Evolutionary conservation across 208 protist species (phyloP), one percentile per base, ranked within the genome.

Genomic region (Acanthamoeba rhysodes): DNA sequence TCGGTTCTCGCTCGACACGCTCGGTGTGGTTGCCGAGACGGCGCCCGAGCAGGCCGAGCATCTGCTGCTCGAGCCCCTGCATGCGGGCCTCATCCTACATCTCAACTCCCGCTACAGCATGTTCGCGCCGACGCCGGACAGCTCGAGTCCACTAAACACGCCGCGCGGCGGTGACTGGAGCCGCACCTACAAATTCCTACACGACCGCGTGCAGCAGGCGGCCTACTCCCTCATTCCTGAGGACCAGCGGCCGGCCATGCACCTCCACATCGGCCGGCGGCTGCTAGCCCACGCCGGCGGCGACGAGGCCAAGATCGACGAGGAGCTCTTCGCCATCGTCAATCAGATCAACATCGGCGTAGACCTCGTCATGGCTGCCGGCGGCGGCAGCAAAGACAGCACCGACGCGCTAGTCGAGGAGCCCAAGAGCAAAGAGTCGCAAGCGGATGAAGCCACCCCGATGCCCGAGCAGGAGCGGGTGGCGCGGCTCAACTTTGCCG

Each of bases 161-260:
- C 22, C n/a, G n/a, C 10, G 22, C 29, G 22, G 6, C 66, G 9
- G 5, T 8, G 29, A n/a, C 29, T 0, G 0, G 57, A 16, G 20
- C 57, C 59, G 37, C 0, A 57, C 16, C 0, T 92, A 57, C 45
- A 27, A 27, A 9, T 92, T 92, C 62, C 59, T 76, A 34, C 87
- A 92, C 62, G 87, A 92, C 41, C 87, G 72, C 20, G 91, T 95
- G 57, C 91, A 95, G 72, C 91, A 95, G 76, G 91, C 91, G 12
- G 91, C 91, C 50, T 95, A 95, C 91, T 88, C 91, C 16, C 91
- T 95, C 27, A 82, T 95, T 9, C 91, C 91, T 0, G 50, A 64
- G 9, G 72, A 70, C 70, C 8, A 29, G 27, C 48, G 91, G 50
- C 20, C 50, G 18, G 91, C 91, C 72, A 88, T 53, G 24, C 91